Base-by-base conservation (phyloP, 495 filamentous ascomycete genomes). In the Apiosordaria backusii region DNA sequence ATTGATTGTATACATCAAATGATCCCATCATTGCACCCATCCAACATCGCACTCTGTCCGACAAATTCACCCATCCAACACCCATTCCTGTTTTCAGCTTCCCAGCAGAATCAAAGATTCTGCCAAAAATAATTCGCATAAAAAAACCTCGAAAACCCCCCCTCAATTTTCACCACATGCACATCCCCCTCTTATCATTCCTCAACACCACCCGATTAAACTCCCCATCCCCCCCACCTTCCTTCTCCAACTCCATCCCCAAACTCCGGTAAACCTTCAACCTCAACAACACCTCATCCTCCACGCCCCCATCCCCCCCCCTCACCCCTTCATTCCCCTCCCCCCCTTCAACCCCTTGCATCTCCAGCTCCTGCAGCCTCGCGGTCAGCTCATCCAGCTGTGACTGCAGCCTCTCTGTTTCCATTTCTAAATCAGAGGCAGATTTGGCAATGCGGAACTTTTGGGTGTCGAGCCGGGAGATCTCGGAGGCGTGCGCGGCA, bases 41-140 rank as follows among this genome's bases (percentile, higher is more conserved):
- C 40, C 40, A 50, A 50, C 40, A 6, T 6, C 16, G 16, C 6
- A 50, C 40, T 50, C 40, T 16, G 6, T 50, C 4, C 52, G 18
- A 19, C 52, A 21, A 22, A 21, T 23, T 40, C 3, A n/a, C 57
- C 64, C 9, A 61, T 54, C n/a, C 24, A 29, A 29, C 27, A 29
- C 27, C 64, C 35, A 25, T 7, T 57, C 55, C 40, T 45, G 45
- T 26, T 19, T 7, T 60, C 22, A n/a, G n/a, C 15, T 50, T 59
- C 7, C 50, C 3, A 25, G 6, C 27, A 3, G 4, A 29, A 29
- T 60, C 59, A 92, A 76, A 96, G 83, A n/a, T 84, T 91, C 72
- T 89, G 85, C 95, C 95, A 99, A 72, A 99, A 94, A 71, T 97
- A 96, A 71, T 97, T 95, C 24, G 93, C 89, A 74, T 99, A 97